Evolutionary conservation across 768 basidiomycete genomes (phyloP), one percentile per base, ranked within the genome.

Genomic region (Tricholoma bakamatsutake): DNA sequence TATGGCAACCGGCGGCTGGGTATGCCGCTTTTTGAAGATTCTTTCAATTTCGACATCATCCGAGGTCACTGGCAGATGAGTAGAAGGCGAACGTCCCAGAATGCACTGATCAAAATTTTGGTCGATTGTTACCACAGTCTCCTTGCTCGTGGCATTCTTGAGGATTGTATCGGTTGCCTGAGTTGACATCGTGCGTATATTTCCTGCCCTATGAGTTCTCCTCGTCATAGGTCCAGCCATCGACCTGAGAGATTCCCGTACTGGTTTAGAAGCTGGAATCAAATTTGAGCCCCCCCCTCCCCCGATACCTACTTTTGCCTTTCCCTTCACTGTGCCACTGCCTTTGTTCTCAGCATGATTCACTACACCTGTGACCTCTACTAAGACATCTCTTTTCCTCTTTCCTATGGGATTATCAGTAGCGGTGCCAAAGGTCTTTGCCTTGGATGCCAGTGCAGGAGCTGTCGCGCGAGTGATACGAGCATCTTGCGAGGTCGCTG

Each of bases 381-480:
- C 80, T 40, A 92, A 75, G 0, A 84, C 88, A 49, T 85, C 84
- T 17, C 90, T 85, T 68, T 90, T 91, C 54, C 88, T 80, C 66
- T 89, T 89, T 33, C 79, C 81, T 2, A 74, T 72, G 17, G 74
- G 69, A 12, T 72, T 70, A 42, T 85, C 81, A 27, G 59, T 61
- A n/a, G 52, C 24, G 34, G 34, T 57, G 30, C 61, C 62, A 15
- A 61, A 52, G 7, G 62, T 49, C 54, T 73, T 74, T n/a, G 71
- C 66, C 55, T 77, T 73, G 54, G 75, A 74, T 35, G 77, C 73
- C 27, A 76, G 64, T 7, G 78, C 71, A 42, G 75, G 70, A 4
- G 74, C 72, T 5, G 69, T 69, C 30, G 63, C 61, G 54, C 66
- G 66, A 47, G 71, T 52, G 24, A 67, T 66, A 10, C 77, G 71